phyloP scores from a whole-genome alignment of 2,329 filamentous ascomycete genomes.

The Sclerotinia subarctica region DNA sequence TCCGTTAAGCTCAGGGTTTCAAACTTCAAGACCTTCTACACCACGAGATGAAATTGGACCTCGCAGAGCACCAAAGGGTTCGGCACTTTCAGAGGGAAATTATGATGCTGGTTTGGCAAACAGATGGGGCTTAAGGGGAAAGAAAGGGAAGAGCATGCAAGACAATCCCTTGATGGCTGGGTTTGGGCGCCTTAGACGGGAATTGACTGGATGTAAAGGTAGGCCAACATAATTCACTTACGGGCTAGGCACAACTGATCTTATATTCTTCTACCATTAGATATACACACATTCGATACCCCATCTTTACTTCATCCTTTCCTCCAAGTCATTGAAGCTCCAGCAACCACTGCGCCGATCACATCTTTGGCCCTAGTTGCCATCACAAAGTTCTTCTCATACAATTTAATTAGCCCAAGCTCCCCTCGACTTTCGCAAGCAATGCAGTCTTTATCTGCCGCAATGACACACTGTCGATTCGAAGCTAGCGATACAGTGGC shows the following conservation, averaged over 20 bases:
- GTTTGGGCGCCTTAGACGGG: constrained; percentile 84
- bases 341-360: constrained; percentile 92
- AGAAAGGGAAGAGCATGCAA: constrained; percentile 95
- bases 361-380: constrained; percentile 92
- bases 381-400: constrained; percentile 94
- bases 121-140: constrained; percentile 88
- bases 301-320: constrained; percentile 89
- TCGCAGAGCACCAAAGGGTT: constrained; percentile 30
- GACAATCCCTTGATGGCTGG: constrained; percentile 95
- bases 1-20: constrained; percentile 40
- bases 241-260: constrained; percentile 2
- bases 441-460: constrained; percentile 91
- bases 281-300: constrained; percentile 86
- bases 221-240: constrained; percentile 29
- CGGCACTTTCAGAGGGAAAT: constrained; percentile 42
- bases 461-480: constrained; percentile 96
- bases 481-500: constrained; percentile 93
- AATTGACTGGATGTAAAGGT: constrained; percentile 83
- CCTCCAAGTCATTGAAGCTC: constrained; percentile 92
- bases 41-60: constrained; percentile 33
- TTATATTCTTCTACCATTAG: constrained; percentile 45
- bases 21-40: constrained; percentile 48
- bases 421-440: constrained; percentile 87
- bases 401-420: constrained; percentile 79
- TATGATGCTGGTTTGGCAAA: constrained; percentile 65